Evolutionary conservation across 495 filamentous ascomycete genomes (phyloP), one percentile per base, ranked within the genome.

Genomic region (Penicillium ucsense): DNA sequence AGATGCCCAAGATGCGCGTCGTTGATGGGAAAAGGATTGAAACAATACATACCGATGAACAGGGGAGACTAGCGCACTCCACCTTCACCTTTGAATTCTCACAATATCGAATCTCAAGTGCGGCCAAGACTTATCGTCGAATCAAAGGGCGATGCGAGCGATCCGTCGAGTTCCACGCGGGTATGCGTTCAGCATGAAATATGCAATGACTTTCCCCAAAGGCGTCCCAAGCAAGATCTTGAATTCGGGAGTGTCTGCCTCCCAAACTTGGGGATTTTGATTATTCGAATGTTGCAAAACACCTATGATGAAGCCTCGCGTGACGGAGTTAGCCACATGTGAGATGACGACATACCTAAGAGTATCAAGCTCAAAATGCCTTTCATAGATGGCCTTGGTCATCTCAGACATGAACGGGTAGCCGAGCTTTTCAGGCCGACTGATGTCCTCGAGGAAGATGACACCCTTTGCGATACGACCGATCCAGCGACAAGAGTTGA

Each of bases 41-140:
- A 12, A 38, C 37, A 8, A 6, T 6, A 20, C 20, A 20, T 20
- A 20, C 20, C 20, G 20, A 20, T 20, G 20, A 20, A 20, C 20
- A 20, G 20, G 20, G 20, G 20, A 20, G 20, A 20, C 20, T 20
- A 20, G 20, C 20, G 20, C 20, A 20, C 20, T 20, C 20, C 20
- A 20, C 20, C 20, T 20, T 35, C 34, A 35, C 6, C 34, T 10
- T 6, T 6, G 1, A 37, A 48, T 9, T 9, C 5, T 9, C 9
- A 42, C 46, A 11, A 48, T 48, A 27, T 48, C 46, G 38, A 43
- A 48, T 10, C 46, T 38, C 8, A 48, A 30, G 0, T 48, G 39
- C 10, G 27, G 8, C 2, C 3, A 3, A 6, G n/a, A 4, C 2
- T 29, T 4, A 10, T 3, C 7, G 11, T 29, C 39, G 4, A 6